Evolutionary conservation across 2,329 filamentous ascomycete genomes (phyloP).

Genomic region (Ophiocordyceps sinensis): DNA sequence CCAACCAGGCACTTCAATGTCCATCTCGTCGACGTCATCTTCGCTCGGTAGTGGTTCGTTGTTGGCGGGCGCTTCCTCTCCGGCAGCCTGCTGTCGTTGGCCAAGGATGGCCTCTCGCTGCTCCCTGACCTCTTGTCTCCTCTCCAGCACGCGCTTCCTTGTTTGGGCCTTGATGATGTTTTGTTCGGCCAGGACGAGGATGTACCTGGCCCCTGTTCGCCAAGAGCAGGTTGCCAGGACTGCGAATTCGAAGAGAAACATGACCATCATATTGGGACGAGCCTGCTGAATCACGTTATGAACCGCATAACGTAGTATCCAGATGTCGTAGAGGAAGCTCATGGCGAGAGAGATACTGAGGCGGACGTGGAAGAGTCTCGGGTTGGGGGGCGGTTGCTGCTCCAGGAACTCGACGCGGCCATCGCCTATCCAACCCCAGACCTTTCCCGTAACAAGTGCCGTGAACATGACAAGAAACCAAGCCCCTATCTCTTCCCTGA

Average conservation of each 20-base stretch:
- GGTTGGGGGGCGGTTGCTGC: constrained; percentile 85
- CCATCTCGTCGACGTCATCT: constrained; percentile 78
- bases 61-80: constrained; percentile 39
- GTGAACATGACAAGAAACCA: constrained; percentile 98
- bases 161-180: constrained; percentile 64
- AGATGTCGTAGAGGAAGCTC: constrained; percentile 66
- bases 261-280: constrained; percentile 97
- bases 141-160: constrained; percentile 48
- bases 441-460: constrained; percentile 78
- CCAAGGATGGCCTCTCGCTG: constrained; percentile 37
- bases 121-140: constrained; percentile 52
- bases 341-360: constrained; percentile 65
- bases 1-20: constrained; percentile 92
- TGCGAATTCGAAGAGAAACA: constrained; percentile 97
- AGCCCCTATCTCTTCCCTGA: constrained; percentile 83
- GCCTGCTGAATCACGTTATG: constrained; percentile 74
- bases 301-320: constrained; percentile 69
- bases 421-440: constrained; percentile 98
- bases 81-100: constrained; percentile 32
- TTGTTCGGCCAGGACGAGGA: constrained; percentile 64
- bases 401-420: constrained; percentile 88
- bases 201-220: constrained; percentile 67
- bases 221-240: constrained; percentile 67
- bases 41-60: constrained; percentile 43
- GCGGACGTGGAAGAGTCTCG: constrained; percentile 72